A percentile compares a stretch with the other conserved stretches of the same genome.
phyloP scores from a whole-genome alignment of 164 flowering plant genomes.

The Cinnamomum chago region DNA sequence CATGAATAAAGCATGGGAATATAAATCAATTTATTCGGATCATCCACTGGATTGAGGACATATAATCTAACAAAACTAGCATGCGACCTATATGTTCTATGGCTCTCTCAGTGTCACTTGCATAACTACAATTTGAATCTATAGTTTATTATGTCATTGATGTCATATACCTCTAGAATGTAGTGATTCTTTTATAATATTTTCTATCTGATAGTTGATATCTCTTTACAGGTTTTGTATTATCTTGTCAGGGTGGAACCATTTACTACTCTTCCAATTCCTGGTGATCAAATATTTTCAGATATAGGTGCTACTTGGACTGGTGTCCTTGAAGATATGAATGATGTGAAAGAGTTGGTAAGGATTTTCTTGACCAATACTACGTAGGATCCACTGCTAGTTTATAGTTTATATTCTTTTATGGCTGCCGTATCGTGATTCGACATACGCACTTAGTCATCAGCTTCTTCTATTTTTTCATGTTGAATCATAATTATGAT shows the following conservation, averaged over 20 bases:
- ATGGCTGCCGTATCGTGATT: neutral
- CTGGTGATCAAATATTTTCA: conserved; percentile 94
- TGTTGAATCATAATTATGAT: neutral
- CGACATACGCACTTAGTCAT: neutral
- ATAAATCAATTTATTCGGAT: too few species aligned
- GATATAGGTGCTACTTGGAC: conserved; percentile 92
- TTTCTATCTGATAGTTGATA: conserved; percentile 8
- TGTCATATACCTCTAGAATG: neutral
- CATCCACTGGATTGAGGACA: too few species aligned
- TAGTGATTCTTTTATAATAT: neutral
- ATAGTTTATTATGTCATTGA: neutral
- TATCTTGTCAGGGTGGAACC: conserved; percentile 93
- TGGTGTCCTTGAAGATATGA: conserved; percentile 96
- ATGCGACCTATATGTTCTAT: neutral
- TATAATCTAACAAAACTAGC: neutral
- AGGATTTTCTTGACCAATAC: conserved; percentile 4
- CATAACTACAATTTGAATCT: neutral
- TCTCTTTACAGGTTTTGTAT: conserved; percentile 65
- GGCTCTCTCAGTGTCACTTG: neutral
- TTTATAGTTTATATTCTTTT: neutral
- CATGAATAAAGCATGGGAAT: too few species aligned
- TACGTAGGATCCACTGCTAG: neutral
- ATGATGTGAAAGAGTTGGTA: conserved; percentile 99
- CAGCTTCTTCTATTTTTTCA: neutral
- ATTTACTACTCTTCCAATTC: conserved; percentile 88